A percentile compares a stretch with the other conserved stretches of the same genome.
These are phyloP conservation scores for Eudorina sp. DNA, from an alignment of 139 green algal species.

Conservation along the genomic window DNA sequence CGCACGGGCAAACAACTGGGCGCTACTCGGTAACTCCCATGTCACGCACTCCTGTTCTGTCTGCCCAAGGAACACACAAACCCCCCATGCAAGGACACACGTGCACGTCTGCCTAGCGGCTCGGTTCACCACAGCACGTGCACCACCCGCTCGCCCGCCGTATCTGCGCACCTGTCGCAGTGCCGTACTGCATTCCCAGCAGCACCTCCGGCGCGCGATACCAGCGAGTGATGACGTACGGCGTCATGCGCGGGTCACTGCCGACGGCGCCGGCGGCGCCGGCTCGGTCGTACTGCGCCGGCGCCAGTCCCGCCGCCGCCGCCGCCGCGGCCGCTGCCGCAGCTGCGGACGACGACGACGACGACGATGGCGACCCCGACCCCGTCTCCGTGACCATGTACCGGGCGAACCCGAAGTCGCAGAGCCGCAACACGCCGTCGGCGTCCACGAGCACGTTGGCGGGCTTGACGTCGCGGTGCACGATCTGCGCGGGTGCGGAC, in stretches of 20 bases:
- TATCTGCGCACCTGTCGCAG: neutral
- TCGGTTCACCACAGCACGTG: no score
- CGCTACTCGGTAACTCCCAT: no score
- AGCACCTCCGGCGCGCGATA: slow-evolving; percentile 58
- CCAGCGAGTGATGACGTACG: slow-evolving; percentile 56
- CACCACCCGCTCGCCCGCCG: no score
- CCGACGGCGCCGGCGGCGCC: neutral
- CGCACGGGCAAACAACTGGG: no score
- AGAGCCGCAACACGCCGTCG: neutral
- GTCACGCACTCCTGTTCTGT: no score
- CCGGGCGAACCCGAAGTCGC: slow-evolving; percentile 30
- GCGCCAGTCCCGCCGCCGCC: neutral
- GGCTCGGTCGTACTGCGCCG: neutral
- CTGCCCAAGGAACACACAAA: no score
- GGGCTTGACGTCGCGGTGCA: slow-evolving; percentile 28
- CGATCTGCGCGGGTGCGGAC: neutral
- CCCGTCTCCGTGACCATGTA: no score
- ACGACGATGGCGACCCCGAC: no score
- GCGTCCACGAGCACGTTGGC: slow-evolving; percentile 36
- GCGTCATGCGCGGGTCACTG: slow-evolving; percentile 35
- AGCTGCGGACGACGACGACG: no score
- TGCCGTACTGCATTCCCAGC: slow-evolving; percentile 34
- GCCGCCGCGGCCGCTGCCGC: neutral
- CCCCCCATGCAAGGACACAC: no score
- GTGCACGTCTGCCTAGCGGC: no score